Conservation (phyloP, 768 basidiomycete species). For the Tephrocybe sp. region DNA sequence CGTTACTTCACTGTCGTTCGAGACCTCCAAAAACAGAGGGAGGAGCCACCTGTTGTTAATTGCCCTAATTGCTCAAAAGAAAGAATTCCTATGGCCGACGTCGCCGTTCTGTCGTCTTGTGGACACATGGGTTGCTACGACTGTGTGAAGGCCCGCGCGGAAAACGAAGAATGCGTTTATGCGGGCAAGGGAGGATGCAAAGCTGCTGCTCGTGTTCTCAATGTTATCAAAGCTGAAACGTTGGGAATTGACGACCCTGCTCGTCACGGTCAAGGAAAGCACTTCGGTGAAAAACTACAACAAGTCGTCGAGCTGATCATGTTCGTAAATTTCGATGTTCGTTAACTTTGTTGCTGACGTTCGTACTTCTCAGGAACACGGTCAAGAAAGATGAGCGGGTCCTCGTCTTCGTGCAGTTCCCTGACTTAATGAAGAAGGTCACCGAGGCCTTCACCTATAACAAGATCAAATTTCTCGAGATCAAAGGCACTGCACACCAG, state of each 20-base stretch:
- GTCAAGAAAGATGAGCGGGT: conserved; percentile 79
- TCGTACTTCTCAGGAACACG: conserved; percentile 45
- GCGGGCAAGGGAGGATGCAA: conserved; percentile 67
- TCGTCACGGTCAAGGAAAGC: conserved; percentile 70
- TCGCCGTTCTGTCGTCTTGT: conserved; percentile 88
- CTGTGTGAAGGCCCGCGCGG: conserved; percentile 74
- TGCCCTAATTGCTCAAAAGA: conserved; percentile 65
- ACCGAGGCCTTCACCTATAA: conserved; percentile 75
- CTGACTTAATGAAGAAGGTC: conserved; percentile 90
- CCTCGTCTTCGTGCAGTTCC: conserved; percentile 95
- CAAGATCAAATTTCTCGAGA: conserved; percentile 75
- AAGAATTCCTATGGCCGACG: conserved; percentile 59
- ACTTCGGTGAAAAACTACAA: conserved; percentile 83
- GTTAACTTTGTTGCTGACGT: conserved; percentile 5
- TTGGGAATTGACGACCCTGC: conserved; percentile 78
- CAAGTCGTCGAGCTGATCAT: conserved; percentile 74
- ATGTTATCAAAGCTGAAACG: conserved; percentile 78
- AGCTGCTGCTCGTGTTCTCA: conserved; percentile 78
- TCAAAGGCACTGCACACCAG: conserved; percentile 72
- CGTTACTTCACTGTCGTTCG: conserved; percentile 93
- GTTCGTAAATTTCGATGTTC: conserved; percentile 37
- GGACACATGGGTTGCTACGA: conserved; percentile 83
- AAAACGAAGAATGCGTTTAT: conserved; percentile 81
- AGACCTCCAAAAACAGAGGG: conserved; percentile 78
- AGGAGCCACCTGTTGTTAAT: conserved; percentile 53